Evolutionary conservation across 2,329 filamentous ascomycete genomes (phyloP), one percentile per base, ranked within the genome.

Genomic region (Aspergillus unguis): DNA sequence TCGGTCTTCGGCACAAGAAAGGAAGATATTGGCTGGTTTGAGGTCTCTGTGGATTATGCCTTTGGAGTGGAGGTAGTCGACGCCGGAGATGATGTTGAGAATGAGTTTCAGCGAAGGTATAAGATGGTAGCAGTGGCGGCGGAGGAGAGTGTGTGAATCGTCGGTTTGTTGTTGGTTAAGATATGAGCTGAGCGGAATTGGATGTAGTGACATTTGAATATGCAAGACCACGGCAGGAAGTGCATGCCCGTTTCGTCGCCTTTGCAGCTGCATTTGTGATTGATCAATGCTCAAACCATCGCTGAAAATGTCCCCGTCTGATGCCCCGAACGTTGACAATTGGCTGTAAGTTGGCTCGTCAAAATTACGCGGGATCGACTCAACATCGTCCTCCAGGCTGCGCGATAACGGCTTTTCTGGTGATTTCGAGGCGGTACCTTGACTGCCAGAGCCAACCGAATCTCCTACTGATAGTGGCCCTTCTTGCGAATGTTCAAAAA

Each of bases 141-240:
- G 66, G 6, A 58, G 58, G 11, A 59, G 47, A 5, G 57, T 52
- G 33, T 60, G 17, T 2, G 40, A 41, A 47, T 58, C 57, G n/a
- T 53, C 42, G 44, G 52, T 48, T 7, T 65, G 53, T 38, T 71
- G 63, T 10, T 74, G 67, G 42, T 74, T 78, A 4, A 87, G 65
- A 59, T 83, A 86, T 1, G 81, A 78, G 6, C 80, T 77, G 8
- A 88, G 73, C 2, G 82, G 85, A 48, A 85, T 75, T 1, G 84
- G 83, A 64, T 85, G 82, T 3, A 85, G 73, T 4, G 81, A 82
- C 83, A 87, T 87, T 62, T 87, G 84, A n/a, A 87, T 83, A 64
- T 86, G 84, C 6, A 87, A 72, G 4, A 79, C 79, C 8, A 84
- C 62, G 23, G 70, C 65, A 26, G 67, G 71, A 4, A 64, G 59